Evolutionary conservation across 2,329 filamentous ascomycete genomes (phyloP).

Genomic region (Stromatinia cepivora): DNA sequence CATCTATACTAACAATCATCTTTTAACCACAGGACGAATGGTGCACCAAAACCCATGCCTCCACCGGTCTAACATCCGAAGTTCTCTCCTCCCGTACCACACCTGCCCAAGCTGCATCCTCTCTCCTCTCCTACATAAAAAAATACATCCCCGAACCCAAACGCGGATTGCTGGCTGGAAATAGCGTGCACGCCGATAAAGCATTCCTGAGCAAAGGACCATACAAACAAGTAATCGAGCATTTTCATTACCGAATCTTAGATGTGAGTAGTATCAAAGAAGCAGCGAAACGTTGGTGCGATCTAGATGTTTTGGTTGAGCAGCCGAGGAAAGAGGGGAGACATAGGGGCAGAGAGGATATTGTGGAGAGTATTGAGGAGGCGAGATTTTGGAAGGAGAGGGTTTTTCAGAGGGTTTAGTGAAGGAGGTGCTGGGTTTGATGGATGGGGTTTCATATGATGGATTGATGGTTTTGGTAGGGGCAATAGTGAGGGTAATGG

Average conservation of each 20-base stretch:
- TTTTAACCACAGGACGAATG: slow-evolving; percentile 62
- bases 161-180: slow-evolving; percentile 79
- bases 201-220: slow-evolving; percentile 75
- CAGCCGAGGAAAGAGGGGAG: slow-evolving; percentile 72
- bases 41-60: slow-evolving; percentile 79
- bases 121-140: slow-evolving; percentile 76
- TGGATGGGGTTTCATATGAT: not conserved
- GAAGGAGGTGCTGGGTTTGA: not conserved
- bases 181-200: slow-evolving; percentile 88
- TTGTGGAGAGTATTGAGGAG: slow-evolving; percentile 92
- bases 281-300: slow-evolving; percentile 78
- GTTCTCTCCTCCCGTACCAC: slow-evolving; percentile 74
- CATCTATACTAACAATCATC: not conserved
- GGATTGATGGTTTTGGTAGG: not conserved
- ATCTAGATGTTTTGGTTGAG: slow-evolving; percentile 56
- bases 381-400: slow-evolving; percentile 76
- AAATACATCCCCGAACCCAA: slow-evolving; percentile 65
- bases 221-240: slow-evolving; percentile 70
- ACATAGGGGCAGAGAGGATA: slow-evolving; percentile 86
- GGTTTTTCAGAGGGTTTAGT: slow-evolving; percentile 54
- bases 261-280: slow-evolving; percentile 95
- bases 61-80: slow-evolving; percentile 76
- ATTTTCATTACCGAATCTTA: slow-evolving; percentile 86
- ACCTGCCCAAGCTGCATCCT: slow-evolving; percentile 65
- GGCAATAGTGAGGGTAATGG: not conserved